Conservation (phyloP, 495 filamentous ascomycete species). For the Ascodesmis nigricans region DNA sequence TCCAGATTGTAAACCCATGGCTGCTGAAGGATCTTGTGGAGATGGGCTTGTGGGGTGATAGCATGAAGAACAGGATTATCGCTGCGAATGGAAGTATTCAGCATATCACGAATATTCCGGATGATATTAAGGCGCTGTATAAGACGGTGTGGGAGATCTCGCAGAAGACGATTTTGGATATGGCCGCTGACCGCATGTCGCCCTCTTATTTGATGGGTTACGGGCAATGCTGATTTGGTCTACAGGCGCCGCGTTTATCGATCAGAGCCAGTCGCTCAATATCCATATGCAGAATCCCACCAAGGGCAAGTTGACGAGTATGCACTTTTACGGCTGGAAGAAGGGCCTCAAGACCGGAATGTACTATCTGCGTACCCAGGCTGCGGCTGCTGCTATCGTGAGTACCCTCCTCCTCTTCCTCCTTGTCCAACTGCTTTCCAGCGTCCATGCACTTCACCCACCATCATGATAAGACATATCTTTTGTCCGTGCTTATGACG, state of each 20-base stretch:
- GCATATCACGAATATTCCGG: conserved; percentile 84
- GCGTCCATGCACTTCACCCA: no score
- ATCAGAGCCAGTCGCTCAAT: conserved; percentile 96
- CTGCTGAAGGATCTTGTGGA: conserved; percentile 94
- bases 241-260: conserved; percentile 63
- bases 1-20: conserved; percentile 99
- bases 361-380: conserved; percentile 99
- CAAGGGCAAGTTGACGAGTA: conserved; percentile 98
- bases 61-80: conserved; percentile 99
- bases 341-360: conserved; percentile 97
- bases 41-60: conserved; percentile 94
- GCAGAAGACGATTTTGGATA: conserved; percentile 85
- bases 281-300: conserved; percentile 98
- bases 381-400: conserved; percentile 71
- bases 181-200: conserved; percentile 66
- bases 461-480: conserved; percentile 9
- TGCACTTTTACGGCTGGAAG: conserved; percentile 99
- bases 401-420: conserved; percentile 2
- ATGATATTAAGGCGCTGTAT: conserved; percentile 90
- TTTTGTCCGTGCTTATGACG: conserved; percentile 16
- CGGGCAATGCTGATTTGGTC: background rate
- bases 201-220: background rate
- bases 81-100: conserved; percentile 89
- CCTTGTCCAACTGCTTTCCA: background rate
- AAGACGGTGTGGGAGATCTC: conserved; percentile 99